Conservation (phyloP, 768 basidiomycete species). For the Kwoniella sp. region DNA sequence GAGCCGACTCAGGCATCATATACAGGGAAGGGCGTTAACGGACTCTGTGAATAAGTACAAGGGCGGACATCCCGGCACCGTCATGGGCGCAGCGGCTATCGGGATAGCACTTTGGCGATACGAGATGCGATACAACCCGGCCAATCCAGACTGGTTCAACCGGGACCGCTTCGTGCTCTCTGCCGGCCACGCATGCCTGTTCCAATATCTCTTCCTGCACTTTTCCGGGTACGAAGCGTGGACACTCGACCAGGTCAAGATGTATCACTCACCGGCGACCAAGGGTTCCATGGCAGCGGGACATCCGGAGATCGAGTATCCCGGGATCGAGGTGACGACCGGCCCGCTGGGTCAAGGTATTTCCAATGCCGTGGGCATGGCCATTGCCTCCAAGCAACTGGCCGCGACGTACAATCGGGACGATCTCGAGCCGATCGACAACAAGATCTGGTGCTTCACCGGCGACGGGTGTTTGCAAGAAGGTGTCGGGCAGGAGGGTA, state of each 20-base stretch:
- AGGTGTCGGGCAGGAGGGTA: slow-evolving; percentile 49
- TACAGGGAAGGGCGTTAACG: neutral
- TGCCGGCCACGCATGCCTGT: slow-evolving; percentile 48
- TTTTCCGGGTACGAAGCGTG: slow-evolving; percentile 48
- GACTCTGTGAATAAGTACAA: slow-evolving; percentile 26
- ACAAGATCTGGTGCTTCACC: slow-evolving; percentile 48
- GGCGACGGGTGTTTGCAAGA: slow-evolving; percentile 50
- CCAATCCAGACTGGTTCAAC: slow-evolving; percentile 49
- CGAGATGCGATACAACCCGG: slow-evolving; percentile 47
- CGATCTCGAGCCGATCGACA: slow-evolving; percentile 29
- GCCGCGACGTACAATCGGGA: slow-evolving; percentile 44
- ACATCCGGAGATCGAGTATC: slow-evolving; percentile 48
- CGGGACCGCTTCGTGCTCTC: slow-evolving; percentile 48
- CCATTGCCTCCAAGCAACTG: slow-evolving; percentile 44
- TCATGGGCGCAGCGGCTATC: slow-evolving; percentile 51
- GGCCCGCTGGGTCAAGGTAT: slow-evolving; percentile 50
- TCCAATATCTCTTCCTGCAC: slow-evolving; percentile 49
- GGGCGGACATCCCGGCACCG: slow-evolving; percentile 50
- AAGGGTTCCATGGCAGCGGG: slow-evolving; percentile 27
- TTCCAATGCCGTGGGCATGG: slow-evolving; percentile 48
- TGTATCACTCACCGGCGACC: slow-evolving; percentile 44
- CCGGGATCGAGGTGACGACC: slow-evolving; percentile 44
- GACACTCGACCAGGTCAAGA: slow-evolving; percentile 47
- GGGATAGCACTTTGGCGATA: slow-evolving; percentile 48
- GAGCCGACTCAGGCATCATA: neutral